Conservation (phyloP, 257 asterid genomes). For the Prunella vulgaris region DNA sequence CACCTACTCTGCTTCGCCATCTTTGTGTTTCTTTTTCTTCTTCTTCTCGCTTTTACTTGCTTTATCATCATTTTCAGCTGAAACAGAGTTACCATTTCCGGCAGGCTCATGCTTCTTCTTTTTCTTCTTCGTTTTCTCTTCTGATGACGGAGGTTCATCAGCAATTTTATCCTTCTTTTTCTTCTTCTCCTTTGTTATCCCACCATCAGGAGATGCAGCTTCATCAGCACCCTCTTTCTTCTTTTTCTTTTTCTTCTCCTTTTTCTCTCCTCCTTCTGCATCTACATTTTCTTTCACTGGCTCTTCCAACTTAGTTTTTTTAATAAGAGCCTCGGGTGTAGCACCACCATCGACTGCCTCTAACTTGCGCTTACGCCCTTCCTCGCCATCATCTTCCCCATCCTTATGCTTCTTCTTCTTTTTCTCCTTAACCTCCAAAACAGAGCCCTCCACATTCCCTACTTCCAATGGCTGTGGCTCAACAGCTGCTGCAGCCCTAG, state of each 20-base stretch:
- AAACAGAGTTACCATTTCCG: conserved; percentile 45
- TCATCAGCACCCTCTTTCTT: conserved; percentile 35
- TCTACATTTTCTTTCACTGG: conserved; percentile 29
- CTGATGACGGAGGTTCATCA: conserved; percentile 30
- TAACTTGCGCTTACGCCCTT: conserved; percentile 42
- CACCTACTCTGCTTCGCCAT: conserved; percentile 33
- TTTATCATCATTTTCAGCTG: conserved; percentile 31
- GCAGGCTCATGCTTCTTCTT: conserved; percentile 45
- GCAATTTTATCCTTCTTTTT: conserved; percentile 21
- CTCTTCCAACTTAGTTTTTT: conserved; percentile 45
- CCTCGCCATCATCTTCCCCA: neutral
- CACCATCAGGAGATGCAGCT: conserved; percentile 20
- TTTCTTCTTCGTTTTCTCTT: conserved; percentile 47
- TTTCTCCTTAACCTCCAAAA: conserved; percentile 35
- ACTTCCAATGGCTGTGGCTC: too few species aligned
- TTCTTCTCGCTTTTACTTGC: conserved; percentile 56
- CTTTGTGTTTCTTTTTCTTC: conserved; percentile 69
- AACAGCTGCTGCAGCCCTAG: conserved; percentile 65
- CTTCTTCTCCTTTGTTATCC: conserved; percentile 21
- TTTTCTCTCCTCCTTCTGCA: conserved; percentile 20
- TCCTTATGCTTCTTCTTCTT: conserved; percentile 29
- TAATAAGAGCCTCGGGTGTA: conserved; percentile 35
- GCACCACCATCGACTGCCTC: conserved; percentile 45
- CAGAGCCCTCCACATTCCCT: conserved; percentile 28
- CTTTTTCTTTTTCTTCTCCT: conserved; percentile 51